phyloP scores from a whole-genome alignment of 495 filamentous ascomycete genomes.

The Bryoglossum gracile region DNA sequence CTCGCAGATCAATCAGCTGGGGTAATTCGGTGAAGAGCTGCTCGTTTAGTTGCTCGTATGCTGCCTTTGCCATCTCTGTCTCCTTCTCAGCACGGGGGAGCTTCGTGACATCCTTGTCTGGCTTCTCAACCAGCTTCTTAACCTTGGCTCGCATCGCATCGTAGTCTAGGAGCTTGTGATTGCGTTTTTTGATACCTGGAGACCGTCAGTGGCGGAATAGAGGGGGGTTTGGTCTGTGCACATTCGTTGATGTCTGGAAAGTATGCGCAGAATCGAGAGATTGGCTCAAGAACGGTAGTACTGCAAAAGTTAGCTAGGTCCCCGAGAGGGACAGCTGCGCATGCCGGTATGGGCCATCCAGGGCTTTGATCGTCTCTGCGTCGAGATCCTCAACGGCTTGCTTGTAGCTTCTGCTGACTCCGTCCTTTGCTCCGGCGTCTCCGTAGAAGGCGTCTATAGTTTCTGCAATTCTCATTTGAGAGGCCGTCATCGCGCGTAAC shows the following conservation, averaged over 20 bases:
- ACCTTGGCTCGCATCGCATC: slow-evolving; percentile 92
- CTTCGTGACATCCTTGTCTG: slow-evolving; percentile 95
- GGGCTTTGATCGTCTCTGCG: slow-evolving; percentile 94
- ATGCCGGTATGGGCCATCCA: slow-evolving; percentile 94
- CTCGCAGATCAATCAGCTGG: slow-evolving; percentile 94
- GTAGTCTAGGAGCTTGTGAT: slow-evolving; percentile 96
- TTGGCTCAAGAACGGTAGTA: slow-evolving; percentile 90
- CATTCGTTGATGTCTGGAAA: slow-evolving; percentile 99
- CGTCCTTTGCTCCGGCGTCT: slow-evolving; percentile 87
- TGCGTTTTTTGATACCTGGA: slow-evolving; percentile 89
- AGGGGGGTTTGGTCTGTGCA: slow-evolving; percentile 30
- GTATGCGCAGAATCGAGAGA: slow-evolving; percentile 91
- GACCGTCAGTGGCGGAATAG: slow-evolving; percentile 2
- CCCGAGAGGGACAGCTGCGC: neutral
- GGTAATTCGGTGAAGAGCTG: slow-evolving; percentile 88
- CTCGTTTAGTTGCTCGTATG: slow-evolving; percentile 94
- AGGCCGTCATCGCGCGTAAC: slow-evolving; percentile 95
- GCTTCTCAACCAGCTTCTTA: slow-evolving; percentile 94
- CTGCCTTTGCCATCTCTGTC: slow-evolving; percentile 81
- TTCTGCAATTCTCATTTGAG: slow-evolving; percentile 98
- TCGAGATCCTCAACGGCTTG: slow-evolving; percentile 96
- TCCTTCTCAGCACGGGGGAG: slow-evolving; percentile 92
- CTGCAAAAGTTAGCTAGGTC: slow-evolving; percentile 33
- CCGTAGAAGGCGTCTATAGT: slow-evolving; percentile 99
- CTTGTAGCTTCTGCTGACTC: slow-evolving; percentile 93